Conservation (phyloP, 2,329 filamentous ascomycete genomes). For the Daldinia eschscholtzii region DNA sequence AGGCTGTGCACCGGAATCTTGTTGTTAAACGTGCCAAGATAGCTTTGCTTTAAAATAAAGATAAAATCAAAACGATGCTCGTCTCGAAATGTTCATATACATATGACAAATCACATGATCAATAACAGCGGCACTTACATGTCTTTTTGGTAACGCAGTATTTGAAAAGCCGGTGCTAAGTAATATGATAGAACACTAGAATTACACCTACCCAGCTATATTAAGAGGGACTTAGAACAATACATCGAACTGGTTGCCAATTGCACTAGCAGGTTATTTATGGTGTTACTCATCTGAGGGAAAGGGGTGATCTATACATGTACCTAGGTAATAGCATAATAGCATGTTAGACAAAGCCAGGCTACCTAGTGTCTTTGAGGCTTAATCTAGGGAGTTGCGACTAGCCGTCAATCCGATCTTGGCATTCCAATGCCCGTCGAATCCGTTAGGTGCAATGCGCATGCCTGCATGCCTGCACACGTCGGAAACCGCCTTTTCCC, state of each 20-base stretch:
- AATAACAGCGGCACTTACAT: background rate
- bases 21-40: slow-evolving; percentile 27
- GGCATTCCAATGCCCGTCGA: slow-evolving; percentile 41
- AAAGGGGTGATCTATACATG: background rate
- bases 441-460: slow-evolving; percentile 26
- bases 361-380: slow-evolving; percentile 17
- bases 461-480: slow-evolving; percentile 1
- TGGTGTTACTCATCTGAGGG: background rate
- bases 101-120: slow-evolving; percentile 3
- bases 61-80: slow-evolving; percentile 43
- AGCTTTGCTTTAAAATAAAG: slow-evolving; percentile 31
- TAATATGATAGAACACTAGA: background rate
- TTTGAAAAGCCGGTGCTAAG: too few relatives aligned
- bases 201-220: background rate
- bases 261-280: background rate
- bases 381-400: slow-evolving; percentile 24
- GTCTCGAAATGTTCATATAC: slow-evolving; percentile 44
- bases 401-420: slow-evolving; percentile 29
- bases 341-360: slow-evolving; percentile 3
- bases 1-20: slow-evolving; percentile 32
- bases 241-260: background rate
- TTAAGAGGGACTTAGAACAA: too few relatives aligned
- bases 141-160: background rate
- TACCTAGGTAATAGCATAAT: too few relatives aligned
- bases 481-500: slow-evolving; percentile 33